A percentile compares a stretch with the other conserved stretches of the same genome.
Conservation (phyloP, 176 grass and related monocot genomes). For the Luzula sylvatica region DNA sequence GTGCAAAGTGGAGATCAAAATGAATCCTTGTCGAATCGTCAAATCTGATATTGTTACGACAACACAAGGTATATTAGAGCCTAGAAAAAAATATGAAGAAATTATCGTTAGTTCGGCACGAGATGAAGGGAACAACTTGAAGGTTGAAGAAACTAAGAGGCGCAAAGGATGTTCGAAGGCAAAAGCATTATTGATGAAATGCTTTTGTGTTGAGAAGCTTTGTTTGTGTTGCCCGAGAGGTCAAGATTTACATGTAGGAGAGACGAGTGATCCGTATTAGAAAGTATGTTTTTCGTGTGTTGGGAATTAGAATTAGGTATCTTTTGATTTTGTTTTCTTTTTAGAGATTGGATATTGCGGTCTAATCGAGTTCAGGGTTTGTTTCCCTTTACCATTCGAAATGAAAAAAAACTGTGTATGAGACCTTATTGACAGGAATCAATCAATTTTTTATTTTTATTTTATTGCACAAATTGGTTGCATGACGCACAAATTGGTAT, state of each 20-base stretch:
- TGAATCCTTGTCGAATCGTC: slow-evolving; percentile 36
- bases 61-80: neutral
- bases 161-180: slow-evolving; percentile 6
- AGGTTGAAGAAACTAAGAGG: neutral
- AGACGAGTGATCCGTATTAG: slow-evolving; percentile 5
- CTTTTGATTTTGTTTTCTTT: slow-evolving; percentile 1
- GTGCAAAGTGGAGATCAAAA: slow-evolving; percentile 64
- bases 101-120: slow-evolving; percentile 1
- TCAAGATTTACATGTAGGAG: neutral
- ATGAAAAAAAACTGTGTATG: neutral
- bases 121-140: neutral
- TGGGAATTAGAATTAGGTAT: neutral
- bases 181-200: neutral
- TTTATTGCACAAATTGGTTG: no score
- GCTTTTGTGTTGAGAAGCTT: neutral
- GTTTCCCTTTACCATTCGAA: slow-evolving; percentile 9
- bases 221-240: neutral
- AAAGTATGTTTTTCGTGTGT: neutral
- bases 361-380: neutral
- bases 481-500: no score
- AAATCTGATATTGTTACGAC: no score
- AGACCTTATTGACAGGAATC: no score
- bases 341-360: slow-evolving; percentile 15
- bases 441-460: no score
- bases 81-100: neutral